Evolutionary conservation across 106 monocot genomes (phyloP).

Genomic region (Dendrobium catenatum): DNA sequence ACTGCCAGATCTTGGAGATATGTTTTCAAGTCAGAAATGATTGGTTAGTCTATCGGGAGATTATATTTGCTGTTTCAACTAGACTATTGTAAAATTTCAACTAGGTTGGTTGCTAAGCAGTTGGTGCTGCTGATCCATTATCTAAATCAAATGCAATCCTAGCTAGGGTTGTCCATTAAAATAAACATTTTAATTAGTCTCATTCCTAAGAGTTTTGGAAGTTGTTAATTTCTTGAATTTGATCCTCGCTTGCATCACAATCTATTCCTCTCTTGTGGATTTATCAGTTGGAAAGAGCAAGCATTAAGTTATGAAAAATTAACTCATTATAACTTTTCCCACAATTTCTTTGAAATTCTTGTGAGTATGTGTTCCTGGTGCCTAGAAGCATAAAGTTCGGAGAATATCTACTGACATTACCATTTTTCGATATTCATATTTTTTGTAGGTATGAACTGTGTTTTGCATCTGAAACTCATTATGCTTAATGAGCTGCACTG

Average conservation of each 20-base stretch:
- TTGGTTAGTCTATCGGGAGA: not conserved
- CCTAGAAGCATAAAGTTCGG: no score
- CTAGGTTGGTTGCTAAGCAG: not conserved
- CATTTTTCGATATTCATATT: not conserved
- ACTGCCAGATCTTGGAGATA: not conserved
- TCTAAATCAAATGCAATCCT: not conserved
- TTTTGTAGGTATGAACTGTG: not conserved
- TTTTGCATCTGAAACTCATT: not conserved
- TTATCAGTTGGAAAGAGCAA: no score
- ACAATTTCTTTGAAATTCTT: no score
- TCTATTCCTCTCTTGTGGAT: no score
- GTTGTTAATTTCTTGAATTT: not conserved
- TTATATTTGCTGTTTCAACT: no score
- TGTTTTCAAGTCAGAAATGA: not conserved
- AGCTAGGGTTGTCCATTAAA: no score
- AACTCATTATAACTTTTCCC: not conserved
- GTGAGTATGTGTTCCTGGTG: no score
- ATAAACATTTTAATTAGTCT: no score
- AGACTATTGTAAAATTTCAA: not conserved
- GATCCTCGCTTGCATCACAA: not conserved
- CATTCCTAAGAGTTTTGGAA: not conserved
- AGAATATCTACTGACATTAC: no score
- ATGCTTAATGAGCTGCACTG: constrained; percentile 3
- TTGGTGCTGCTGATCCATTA: not conserved
- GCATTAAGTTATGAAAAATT: not conserved